Conservation (phyloP, 495 filamentous ascomycete species). For the Trichoderma virens region DNA sequence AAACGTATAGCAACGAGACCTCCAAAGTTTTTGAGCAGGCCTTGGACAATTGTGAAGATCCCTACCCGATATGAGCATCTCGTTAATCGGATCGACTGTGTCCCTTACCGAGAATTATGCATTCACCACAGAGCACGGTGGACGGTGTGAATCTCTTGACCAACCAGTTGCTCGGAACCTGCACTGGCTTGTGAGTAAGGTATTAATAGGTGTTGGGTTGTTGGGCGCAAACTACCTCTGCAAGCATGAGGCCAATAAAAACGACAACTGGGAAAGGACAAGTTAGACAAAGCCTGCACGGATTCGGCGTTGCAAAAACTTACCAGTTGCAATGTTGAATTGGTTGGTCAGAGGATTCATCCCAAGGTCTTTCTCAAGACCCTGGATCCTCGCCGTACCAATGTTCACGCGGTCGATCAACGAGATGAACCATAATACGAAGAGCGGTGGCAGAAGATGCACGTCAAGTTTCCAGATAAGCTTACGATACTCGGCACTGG, state of each 20-base stretch:
- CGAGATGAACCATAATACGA: conserved; percentile 18
- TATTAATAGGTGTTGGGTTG: background rate
- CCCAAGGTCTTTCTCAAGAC: conserved; percentile 44
- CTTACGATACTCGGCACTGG: conserved; percentile 7
- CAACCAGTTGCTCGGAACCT: background rate
- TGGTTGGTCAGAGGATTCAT: conserved; percentile 43
- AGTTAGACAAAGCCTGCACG: conserved; percentile 33
- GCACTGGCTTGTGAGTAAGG: background rate
- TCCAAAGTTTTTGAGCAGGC: conserved; percentile 31
- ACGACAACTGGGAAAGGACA: conserved; percentile 36
- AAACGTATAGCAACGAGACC: conserved; percentile 39
- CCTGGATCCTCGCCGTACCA: conserved; percentile 47
- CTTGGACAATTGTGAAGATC: conserved; percentile 37
- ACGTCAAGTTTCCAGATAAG: conserved; percentile 19
- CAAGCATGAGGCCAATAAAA: conserved; percentile 26
- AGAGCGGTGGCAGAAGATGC: conserved; percentile 16
- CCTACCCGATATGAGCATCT: conserved; percentile 12
- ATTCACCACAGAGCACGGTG: background rate
- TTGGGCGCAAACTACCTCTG: conserved; percentile 3
- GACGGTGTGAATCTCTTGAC: background rate
- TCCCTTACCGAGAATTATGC: background rate
- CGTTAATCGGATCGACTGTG: background rate
- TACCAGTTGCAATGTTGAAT: conserved; percentile 46
- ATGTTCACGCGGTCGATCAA: conserved; percentile 39
- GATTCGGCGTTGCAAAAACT: too few relatives aligned